phyloP scores from a whole-genome alignment of 179 eudicot genomes.

The Beta macrorhiza region DNA sequence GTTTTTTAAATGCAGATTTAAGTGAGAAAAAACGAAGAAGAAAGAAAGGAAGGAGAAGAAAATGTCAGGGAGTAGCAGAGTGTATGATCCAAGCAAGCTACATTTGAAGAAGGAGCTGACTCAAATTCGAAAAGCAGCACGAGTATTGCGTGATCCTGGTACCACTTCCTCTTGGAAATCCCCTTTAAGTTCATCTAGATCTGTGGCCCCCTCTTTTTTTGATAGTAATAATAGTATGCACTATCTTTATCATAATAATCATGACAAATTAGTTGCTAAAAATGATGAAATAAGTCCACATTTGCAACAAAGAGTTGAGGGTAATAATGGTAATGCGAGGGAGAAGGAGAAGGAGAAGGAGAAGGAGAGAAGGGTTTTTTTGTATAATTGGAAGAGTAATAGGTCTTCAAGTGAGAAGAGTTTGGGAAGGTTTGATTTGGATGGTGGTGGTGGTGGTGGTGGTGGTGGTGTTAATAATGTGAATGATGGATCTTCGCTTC shows the following conservation, averaged over 20 bases:
- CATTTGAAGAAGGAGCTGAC: constrained; percentile 91
- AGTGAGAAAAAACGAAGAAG: not conserved
- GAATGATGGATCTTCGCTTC: constrained; percentile 45
- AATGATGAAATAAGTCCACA: constrained; percentile 20
- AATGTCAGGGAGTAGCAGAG: constrained; percentile 37
- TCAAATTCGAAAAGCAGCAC: constrained; percentile 81
- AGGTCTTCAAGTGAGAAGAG: constrained; percentile 72
- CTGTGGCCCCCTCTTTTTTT: constrained; percentile 36
- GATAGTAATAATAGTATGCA: constrained; percentile 14
- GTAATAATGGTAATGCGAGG: constrained; percentile 20
- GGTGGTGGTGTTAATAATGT: constrained; percentile 11
- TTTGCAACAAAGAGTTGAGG: constrained; percentile 14
- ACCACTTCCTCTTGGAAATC: constrained; percentile 91
- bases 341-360: constrained; percentile 26
- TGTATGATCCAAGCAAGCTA: constrained; percentile 76
- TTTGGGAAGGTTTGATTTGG: constrained; percentile 41
- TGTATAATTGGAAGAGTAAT: constrained; percentile 78
- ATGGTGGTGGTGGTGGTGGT: constrained; percentile 13
- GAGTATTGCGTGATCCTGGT: constrained; percentile 84
- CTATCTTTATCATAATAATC: constrained; percentile 22
- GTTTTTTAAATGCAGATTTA: constrained; percentile 22
- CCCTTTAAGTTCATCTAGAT: constrained; percentile 70
- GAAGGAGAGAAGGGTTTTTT: constrained; percentile 59
- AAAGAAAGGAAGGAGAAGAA: not conserved
- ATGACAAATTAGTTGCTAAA: constrained; percentile 19